Evolutionary conservation across 306 rosid species (phyloP).

Genomic region (Begonia fuchsioides): DNA sequence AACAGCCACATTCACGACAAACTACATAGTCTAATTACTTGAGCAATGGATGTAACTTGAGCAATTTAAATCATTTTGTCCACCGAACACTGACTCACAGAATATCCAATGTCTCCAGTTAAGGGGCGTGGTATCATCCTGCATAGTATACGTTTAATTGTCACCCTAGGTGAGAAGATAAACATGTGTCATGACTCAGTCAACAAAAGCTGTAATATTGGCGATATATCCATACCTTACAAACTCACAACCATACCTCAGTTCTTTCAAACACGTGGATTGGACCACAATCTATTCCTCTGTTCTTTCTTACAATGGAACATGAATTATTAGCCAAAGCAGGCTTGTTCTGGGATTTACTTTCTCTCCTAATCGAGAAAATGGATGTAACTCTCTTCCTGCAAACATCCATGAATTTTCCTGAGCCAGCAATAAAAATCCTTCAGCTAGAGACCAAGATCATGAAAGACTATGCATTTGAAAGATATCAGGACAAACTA

Average conservation of each 20-base stretch:
- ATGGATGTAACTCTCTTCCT: slow-evolving; percentile 60
- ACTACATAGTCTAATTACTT: too few relatives aligned
- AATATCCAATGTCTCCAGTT: slow-evolving; percentile 69
- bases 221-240: slow-evolving; percentile 8
- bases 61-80: slow-evolving; percentile 16
- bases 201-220: neutral
- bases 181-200: neutral
- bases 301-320: slow-evolving; percentile 10
- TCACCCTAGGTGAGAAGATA: slow-evolving; percentile 6
- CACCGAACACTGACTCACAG: slow-evolving; percentile 9
- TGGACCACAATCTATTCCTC: slow-evolving; percentile 20
- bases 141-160: slow-evolving; percentile 17
- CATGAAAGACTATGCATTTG: neutral
- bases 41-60: slow-evolving; percentile 13
- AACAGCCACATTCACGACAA: neutral
- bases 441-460: slow-evolving; percentile 2
- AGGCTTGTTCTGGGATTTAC: slow-evolving; percentile 22
- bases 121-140: slow-evolving; percentile 32
- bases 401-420: slow-evolving; percentile 58
- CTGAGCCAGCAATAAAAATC: slow-evolving; percentile 22
- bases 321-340: slow-evolving; percentile 15
- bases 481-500: neutral
- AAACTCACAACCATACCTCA: slow-evolving; percentile 23
- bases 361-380: slow-evolving; percentile 37
- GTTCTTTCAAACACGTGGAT: slow-evolving; percentile 63